These are phyloP conservation scores for Paramecium biaurelia DNA, from an alignment of 73 alveolate species.

Conservation along the genomic window DNA sequence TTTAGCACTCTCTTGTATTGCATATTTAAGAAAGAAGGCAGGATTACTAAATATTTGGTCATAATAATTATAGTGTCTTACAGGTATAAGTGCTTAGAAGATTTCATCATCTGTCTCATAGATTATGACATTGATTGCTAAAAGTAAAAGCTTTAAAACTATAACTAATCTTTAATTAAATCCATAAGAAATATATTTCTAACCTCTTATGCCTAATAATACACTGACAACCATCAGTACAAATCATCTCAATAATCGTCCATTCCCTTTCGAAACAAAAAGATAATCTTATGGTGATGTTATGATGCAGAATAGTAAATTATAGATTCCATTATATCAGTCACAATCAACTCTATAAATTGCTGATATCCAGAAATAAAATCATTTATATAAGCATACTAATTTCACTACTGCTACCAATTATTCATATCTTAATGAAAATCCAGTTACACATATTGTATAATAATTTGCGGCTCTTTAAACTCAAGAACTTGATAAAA, in stretches of 20 bases:
- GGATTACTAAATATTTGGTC: constrained; percentile 32
- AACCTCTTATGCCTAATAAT: neutral
- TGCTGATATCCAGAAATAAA: neutral
- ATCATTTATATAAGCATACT: neutral
- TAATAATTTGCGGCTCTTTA: neutral
- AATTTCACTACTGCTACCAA: neutral
- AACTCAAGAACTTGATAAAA: neutral
- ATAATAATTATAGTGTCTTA: neutral
- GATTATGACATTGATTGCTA: constrained; percentile 44
- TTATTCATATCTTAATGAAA: neutral
- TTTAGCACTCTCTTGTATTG: constrained; percentile 32
- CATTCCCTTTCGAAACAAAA: neutral
- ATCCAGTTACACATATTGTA: neutral
- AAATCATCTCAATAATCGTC: neutral
- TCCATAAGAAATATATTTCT: neutral
- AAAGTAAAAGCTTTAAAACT: neutral
- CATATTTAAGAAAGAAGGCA: constrained; percentile 40
- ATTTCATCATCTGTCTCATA: constrained; percentile 16
- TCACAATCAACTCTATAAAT: neutral
- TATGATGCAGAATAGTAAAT: neutral
- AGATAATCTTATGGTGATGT: neutral
- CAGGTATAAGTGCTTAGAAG: neutral
- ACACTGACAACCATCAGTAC: neutral
- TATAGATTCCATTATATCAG: neutral
- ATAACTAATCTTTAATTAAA: neutral